phyloP scores from a whole-genome alignment of 352 stramenopile genomes.

The Globisporangium okanoganense region DNA sequence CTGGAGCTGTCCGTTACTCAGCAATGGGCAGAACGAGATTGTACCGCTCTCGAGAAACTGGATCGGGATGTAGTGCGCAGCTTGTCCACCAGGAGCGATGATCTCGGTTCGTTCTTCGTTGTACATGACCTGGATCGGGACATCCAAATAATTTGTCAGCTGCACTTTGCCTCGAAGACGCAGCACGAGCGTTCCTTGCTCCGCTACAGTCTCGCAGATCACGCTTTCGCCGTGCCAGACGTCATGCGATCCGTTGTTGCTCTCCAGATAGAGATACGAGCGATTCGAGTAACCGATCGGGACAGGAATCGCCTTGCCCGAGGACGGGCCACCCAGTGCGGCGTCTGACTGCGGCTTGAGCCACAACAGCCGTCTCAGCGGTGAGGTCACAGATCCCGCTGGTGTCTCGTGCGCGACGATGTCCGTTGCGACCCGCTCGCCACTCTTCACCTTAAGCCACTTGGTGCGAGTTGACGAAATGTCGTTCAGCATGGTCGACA shows the following conservation, averaged over 20 bases:
- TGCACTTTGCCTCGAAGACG: conserved; percentile 77
- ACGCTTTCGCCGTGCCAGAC: conserved; percentile 76
- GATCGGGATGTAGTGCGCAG: conserved; percentile 74
- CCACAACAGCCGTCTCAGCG: conserved; percentile 70
- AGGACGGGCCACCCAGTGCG: conserved; percentile 23
- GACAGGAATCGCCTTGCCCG: conserved; percentile 73
- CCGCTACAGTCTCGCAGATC: conserved; percentile 82
- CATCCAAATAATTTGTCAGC: conserved; percentile 65
- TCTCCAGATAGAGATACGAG: conserved; percentile 81
- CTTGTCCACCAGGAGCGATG: conserved; percentile 38
- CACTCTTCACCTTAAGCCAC: conserved; percentile 65
- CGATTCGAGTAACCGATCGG: conserved; percentile 85
- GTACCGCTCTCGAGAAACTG: conserved; percentile 69
- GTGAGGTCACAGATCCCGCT: conserved; percentile 75
- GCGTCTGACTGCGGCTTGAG: conserved; percentile 64
- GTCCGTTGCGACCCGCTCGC: conserved; percentile 61
- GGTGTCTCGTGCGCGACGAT: conserved; percentile 83
- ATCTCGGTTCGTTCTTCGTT: conserved; percentile 53
- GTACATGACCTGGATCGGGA: conserved; percentile 78
- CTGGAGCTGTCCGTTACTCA: conserved; percentile 58
- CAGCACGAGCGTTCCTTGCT: conserved; percentile 80
- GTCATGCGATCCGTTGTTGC: conserved; percentile 47
- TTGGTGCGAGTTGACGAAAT: conserved; percentile 66
- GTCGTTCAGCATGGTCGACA: conserved; percentile 74
- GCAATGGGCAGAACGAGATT: conserved; percentile 69